Base-by-base conservation (phyloP, 306 rosid genomes). In the Sophora flavescens region DNA sequence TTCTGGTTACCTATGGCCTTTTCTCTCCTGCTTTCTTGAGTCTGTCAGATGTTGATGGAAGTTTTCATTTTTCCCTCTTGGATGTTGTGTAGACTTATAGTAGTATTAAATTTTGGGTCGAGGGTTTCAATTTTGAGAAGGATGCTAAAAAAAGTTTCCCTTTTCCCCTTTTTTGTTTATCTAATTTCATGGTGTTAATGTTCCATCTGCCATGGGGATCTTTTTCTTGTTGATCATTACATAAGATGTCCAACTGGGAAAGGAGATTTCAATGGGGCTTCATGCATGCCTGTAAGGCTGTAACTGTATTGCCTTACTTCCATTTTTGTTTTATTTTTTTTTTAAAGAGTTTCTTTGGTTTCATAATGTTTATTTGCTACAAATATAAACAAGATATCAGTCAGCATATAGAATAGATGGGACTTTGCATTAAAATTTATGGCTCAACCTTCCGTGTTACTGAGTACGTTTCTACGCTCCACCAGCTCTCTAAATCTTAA, bases 241-340 rank as follows among this genome's bases (percentile, higher is more conserved):
- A 48, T 35, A n/a, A 41, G 47, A 83, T 57, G 2, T 16, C 65
- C 18, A 60, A 2, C 33, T 56, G 18, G 14, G 30, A 7, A 18
- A 41, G 11, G 54, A 26, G 39, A 42, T 75, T 59, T 52, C 61
- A 22, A 35, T 51, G 48, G 42, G 65, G 53, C 48, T 70, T 75
- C 82, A 28, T 79, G 84, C 87, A 76, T 83, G 89, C 66, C 81
- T 69, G 56, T 68, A 64, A 50, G 89, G 61, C 81, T 69, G 56
- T 68, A 64, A 50, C 62, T n/a, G 8, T 38, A 36, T 36, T 69
- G 39, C 22, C 22, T 63, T 58, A n/a, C 22, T 72, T 59, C 52
- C 81, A 45, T 67, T 56, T 57, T 4, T 1, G 3, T 60, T 30
- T 30, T 3, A 30, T 30, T 30, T 30, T 30, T 0, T 30, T 30